Evolutionary conservation across 352 stramenopile genomes (phyloP), one percentile per base, ranked within the genome.

Genomic region (Globisporangium heterothallicum): DNA sequence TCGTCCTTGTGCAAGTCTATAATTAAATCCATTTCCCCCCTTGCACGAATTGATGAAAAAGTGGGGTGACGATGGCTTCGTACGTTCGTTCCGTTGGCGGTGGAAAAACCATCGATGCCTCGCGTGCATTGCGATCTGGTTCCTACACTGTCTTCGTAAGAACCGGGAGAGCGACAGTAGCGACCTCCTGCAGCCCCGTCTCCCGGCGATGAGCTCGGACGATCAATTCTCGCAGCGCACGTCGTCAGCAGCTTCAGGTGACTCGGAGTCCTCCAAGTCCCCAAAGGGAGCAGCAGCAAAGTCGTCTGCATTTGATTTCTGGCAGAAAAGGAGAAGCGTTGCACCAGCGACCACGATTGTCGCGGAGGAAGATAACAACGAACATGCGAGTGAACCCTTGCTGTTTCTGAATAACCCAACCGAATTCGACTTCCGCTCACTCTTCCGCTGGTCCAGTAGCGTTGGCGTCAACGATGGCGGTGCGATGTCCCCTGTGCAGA

Each of bases 371-470:
- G 59, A 61, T 6, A 53, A 27, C 26, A 49, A 6, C 18, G 18
- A 16, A 18, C 26, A 41, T 14, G 36, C 24, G 1, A 22, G 38
- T 14, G 54, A 61, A 42, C 21, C 46, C 27, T 46, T 74, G 18
- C 40, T 74, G 3, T 62, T 74, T 8, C 48, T 74, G n/a, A 74
- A 74, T 49, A 53, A 61, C 19, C n/a, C 63, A 0, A 34, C 43
- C 5, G 40, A 64, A 6, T 72, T 74, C 27, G 59, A 64, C 42
- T 55, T 74, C 21, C 53, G 56, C 13, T 56, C 66, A 7, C 38
- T 74, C 10, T 69, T 74, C 16, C 62, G 61, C 12, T 35, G 53
- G 2, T 24, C 49, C 32, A 69, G 49, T 18, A 57, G 57, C 16
- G 40, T 41, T 4, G 36, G 13, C 16, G 21, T 34, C n/a, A n/a